Percentiles rank a stretch among this genome's conserved stretches.
Evolutionary conservation across 768 basidiomycete genomes (phyloP).

Genomic region (Russula brevipes): DNA sequence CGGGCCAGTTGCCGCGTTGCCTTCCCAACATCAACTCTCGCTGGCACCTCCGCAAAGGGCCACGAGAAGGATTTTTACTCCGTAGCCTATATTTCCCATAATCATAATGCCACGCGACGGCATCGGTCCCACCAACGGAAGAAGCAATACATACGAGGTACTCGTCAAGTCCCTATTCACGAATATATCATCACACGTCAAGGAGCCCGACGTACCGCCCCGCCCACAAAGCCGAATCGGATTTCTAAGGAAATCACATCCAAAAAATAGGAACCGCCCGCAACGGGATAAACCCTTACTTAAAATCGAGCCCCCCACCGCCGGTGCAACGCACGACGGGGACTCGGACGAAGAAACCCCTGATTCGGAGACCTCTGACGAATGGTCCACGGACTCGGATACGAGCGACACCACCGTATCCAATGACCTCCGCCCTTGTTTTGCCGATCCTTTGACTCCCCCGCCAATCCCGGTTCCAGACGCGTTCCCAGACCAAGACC

Average conservation of each 20-base stretch:
- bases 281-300: not conserved
- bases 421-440: constrained; percentile 8
- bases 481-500: constrained; percentile 14
- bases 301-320: not conserved
- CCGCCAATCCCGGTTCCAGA: constrained; percentile 16
- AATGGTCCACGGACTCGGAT: constrained; percentile 26
- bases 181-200: constrained; percentile 16
- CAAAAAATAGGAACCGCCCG: not conserved
- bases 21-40: constrained; percentile 7
- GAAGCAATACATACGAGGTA: constrained; percentile 18
- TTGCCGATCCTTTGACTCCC: constrained; percentile 2
- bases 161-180: constrained; percentile 26
- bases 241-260: constrained; percentile 6
- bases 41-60: not conserved
- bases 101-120: constrained; percentile 21
- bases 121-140: not conserved
- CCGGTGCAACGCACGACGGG: not conserved
- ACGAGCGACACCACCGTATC: constrained; percentile 13
- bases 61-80: not conserved
- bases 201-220: constrained; percentile 18
- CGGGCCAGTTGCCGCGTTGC: too few species aligned
- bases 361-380: constrained; percentile 24
- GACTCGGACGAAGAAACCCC: constrained; percentile 20
- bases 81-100: not conserved
- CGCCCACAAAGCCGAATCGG: constrained; percentile 26